Conservation (phyloP, 192 early-diverging fungal genomes). For the Powellomyces hirtus region DNA sequence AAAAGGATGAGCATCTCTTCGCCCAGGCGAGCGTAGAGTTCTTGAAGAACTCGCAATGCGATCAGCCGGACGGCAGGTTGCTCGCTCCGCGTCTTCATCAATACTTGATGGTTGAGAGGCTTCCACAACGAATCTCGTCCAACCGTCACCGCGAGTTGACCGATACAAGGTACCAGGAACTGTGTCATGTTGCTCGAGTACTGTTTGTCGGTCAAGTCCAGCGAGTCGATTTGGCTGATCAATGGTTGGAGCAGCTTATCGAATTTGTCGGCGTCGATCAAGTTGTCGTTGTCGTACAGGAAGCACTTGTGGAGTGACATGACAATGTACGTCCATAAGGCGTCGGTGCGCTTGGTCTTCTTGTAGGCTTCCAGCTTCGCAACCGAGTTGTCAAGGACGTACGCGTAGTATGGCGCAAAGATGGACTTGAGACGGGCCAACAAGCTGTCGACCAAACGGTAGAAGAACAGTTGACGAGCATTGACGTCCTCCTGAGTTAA, state of each 20-base stretch:
- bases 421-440: constrained; percentile 55
- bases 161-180: constrained; percentile 71
- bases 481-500: constrained; percentile 22
- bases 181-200: constrained; percentile 21
- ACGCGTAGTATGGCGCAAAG: constrained; percentile 75
- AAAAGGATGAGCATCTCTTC: constrained; percentile 90
- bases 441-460: constrained; percentile 43
- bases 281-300: constrained; percentile 44
- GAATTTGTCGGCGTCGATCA: constrained; percentile 74
- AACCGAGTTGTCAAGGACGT: constrained; percentile 70
- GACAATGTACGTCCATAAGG: constrained; percentile 74
- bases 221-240: constrained; percentile 67
- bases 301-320: constrained; percentile 60
- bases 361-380: constrained; percentile 42
- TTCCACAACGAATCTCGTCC: constrained; percentile 85
- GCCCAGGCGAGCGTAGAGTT: constrained; percentile 83
- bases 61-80: constrained; percentile 61
- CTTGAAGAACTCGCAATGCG: constrained; percentile 67
- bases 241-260: constrained; percentile 71
- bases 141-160: constrained; percentile 75
- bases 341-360: constrained; percentile 43
- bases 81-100: constrained; percentile 77
- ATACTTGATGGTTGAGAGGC: constrained; percentile 74
- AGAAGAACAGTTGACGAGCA: constrained; percentile 39
- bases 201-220: constrained; percentile 44